Conservation (phyloP, 2,329 filamentous ascomycete species). For the Albophoma yamanashiensis region DNA sequence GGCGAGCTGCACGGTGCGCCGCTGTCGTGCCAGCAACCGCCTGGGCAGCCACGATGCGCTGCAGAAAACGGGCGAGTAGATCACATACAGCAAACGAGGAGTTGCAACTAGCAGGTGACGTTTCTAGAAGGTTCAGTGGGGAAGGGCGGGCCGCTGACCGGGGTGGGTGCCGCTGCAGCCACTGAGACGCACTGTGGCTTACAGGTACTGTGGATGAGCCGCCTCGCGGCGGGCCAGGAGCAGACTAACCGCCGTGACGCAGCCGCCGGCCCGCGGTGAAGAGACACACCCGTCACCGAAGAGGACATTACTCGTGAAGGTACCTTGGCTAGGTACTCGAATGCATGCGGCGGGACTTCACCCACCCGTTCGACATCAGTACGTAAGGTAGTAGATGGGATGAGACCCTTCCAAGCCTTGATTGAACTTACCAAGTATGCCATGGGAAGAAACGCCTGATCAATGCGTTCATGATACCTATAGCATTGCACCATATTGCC, state of each 20-base stretch:
- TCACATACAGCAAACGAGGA: conserved; percentile 11
- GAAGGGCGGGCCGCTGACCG: conserved; percentile 3
- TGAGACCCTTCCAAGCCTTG: too few species aligned
- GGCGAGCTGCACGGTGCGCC: neutral
- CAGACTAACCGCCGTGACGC: neutral
- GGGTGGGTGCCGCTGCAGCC: neutral
- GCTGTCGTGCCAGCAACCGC: too few species aligned
- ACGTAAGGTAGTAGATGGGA: too few species aligned
- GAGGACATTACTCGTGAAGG: too few species aligned
- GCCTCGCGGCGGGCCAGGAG: neutral
- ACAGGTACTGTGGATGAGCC: neutral
- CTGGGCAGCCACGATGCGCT: neutral
- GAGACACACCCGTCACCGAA: neutral
- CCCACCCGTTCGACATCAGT: too few species aligned
- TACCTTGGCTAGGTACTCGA: too few species aligned
- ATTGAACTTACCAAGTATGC: too few species aligned
- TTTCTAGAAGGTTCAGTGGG: conserved; percentile 38
- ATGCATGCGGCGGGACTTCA: neutral
- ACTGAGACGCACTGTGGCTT: neutral
- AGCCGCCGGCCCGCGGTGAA: neutral
- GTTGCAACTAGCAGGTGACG: conserved; percentile 21
- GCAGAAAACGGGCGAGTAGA: neutral
- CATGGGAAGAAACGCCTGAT: too few species aligned
- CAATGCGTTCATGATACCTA: too few species aligned
- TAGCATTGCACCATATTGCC: too few species aligned